Percentiles rank a stretch among this genome's conserved stretches.
Conservation (phyloP, 1,284 basidiomycete genomes). For the Mycosarcoma mackinlayi region DNA sequence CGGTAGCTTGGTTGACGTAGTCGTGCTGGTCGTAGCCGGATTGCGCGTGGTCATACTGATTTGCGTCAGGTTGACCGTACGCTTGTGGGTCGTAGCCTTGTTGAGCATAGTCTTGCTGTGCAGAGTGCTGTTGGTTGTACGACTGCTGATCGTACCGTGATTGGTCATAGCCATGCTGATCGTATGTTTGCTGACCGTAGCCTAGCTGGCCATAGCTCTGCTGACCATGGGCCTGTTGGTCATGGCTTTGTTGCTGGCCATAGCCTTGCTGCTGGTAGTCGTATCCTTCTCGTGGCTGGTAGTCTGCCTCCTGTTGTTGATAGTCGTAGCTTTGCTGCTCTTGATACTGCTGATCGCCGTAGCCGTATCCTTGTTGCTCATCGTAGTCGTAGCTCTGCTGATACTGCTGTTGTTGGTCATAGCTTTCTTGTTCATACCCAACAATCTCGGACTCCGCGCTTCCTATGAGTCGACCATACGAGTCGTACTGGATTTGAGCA, state of each 20-base stretch:
- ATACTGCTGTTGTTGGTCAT: slow-evolving; percentile 12
- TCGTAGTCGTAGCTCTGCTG: slow-evolving; percentile 16
- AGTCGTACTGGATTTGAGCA: slow-evolving; percentile 30
- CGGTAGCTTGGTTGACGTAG: slow-evolving; percentile 14
- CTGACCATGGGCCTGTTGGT: slow-evolving; percentile 20
- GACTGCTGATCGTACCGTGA: slow-evolving; percentile 23
- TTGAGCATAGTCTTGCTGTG: slow-evolving; percentile 2
- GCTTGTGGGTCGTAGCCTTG: slow-evolving; percentile 15
- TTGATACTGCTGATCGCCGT: slow-evolving; percentile 21
- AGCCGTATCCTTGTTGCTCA: slow-evolving; percentile 12
- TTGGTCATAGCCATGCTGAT: slow-evolving; percentile 14
- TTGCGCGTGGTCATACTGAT: too few relatives aligned
- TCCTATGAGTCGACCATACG: slow-evolving; percentile 33
- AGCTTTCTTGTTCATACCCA: slow-evolving; percentile 19
- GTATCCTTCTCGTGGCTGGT: slow-evolving; percentile 7
- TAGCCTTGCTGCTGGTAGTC: slow-evolving; percentile 24
- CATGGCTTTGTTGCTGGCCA: slow-evolving; percentile 24
- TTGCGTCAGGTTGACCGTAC: slow-evolving; percentile 18
- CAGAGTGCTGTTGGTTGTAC: slow-evolving; percentile 23
- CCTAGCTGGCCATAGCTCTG: slow-evolving; percentile 16
- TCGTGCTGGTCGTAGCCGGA: slow-evolving; percentile 20
- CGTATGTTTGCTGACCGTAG: slow-evolving; percentile 22
- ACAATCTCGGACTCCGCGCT: slow-evolving; percentile 7
- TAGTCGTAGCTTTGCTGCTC: slow-evolving; percentile 21
- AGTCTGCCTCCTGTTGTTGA: background rate